Percentiles rank a stretch among this genome's conserved stretches.
phyloP scores from a whole-genome alignment of 2,329 filamentous ascomycete species.

The Arthrinium phaeospermum region DNA sequence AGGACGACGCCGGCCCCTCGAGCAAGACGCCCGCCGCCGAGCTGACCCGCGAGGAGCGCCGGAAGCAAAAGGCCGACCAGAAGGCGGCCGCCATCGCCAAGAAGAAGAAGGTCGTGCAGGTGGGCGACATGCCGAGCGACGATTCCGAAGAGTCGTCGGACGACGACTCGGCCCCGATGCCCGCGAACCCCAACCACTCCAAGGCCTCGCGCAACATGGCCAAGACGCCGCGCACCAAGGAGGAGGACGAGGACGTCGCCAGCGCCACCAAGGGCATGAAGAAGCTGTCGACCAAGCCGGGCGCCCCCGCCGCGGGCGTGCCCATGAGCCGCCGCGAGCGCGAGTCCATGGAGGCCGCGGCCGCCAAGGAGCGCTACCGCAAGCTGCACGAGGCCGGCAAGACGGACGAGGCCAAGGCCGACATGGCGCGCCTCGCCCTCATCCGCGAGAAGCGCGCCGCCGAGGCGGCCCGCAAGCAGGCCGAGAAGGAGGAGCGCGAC shows the following conservation, averaged over 20 bases:
- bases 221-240: constrained; percentile 46
- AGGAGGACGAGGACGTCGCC: constrained; percentile 59
- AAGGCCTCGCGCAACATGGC: constrained; percentile 71
- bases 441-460: constrained; percentile 87
- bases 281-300: constrained; percentile 52
- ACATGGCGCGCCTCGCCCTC: constrained; percentile 80
- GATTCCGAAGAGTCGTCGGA: constrained; percentile 63
- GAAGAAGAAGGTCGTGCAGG: constrained; percentile 75
- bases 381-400: constrained; percentile 94
- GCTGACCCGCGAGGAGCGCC: constrained; percentile 85
- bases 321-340: constrained; percentile 58
- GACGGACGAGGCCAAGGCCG: constrained; percentile 92
- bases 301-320: constrained; percentile 24
- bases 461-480: constrained; percentile 81
- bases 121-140: constrained; percentile 83
- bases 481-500: constrained; percentile 63
- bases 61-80: constrained; percentile 84
- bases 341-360: constrained; percentile 83
- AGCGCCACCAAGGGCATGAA: constrained; percentile 58
- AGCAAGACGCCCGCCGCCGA: constrained; percentile 49
- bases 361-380: constrained; percentile 88
- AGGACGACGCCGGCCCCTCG: constrained; percentile 54
- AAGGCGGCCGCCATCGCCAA: constrained; percentile 87
- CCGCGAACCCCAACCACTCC: constrained; percentile 91
- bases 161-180: constrained; percentile 66